These are phyloP conservation scores for Chytridiales sp. DNA, from an alignment of 371 early-diverging fungal genomes.

Conservation along the genomic window DNA sequence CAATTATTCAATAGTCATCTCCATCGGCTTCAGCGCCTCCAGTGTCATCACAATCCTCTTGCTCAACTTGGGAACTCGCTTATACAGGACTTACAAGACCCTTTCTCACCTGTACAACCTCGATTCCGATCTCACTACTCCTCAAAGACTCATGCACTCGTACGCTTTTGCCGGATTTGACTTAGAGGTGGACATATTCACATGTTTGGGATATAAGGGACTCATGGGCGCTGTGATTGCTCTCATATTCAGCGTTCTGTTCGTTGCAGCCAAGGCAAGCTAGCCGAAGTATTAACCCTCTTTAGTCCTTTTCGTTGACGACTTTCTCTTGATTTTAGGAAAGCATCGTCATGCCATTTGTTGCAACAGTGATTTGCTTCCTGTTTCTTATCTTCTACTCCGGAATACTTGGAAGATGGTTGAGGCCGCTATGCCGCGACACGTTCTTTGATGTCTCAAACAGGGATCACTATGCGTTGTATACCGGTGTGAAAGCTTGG, in stretches of 20 bases:
- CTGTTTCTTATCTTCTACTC: neutral
- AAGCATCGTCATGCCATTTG: neutral
- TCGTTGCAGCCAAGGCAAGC: conserved; percentile 4
- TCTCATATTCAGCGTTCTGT: neutral
- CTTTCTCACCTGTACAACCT: conserved; percentile 2
- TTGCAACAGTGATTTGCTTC: conserved; percentile 1
- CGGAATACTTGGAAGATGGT: neutral
- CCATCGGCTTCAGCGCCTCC: conserved; percentile 8
- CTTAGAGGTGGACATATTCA: conserved; percentile 6
- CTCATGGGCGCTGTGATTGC: neutral
- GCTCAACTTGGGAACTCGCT: conserved; percentile 5
- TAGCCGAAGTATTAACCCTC: neutral
- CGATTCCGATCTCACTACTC: conserved; percentile 2
- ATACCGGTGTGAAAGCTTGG: conserved; percentile 14
- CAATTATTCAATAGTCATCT: conserved; percentile 1
- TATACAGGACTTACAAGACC: neutral
- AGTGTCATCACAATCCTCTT: conserved; percentile 4
- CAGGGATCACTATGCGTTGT: conserved; percentile 10
- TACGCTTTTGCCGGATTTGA: conserved; percentile 15
- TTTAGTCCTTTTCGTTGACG: neutral
- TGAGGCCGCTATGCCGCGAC: conserved; percentile 3
- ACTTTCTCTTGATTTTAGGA: neutral
- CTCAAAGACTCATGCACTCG: conserved; percentile 4
- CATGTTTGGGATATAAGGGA: neutral
- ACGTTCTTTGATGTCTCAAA: neutral